phyloP scores from a whole-genome alignment of 2,329 filamentous ascomycete genomes.

The Aureobasidium leucospermi region DNA sequence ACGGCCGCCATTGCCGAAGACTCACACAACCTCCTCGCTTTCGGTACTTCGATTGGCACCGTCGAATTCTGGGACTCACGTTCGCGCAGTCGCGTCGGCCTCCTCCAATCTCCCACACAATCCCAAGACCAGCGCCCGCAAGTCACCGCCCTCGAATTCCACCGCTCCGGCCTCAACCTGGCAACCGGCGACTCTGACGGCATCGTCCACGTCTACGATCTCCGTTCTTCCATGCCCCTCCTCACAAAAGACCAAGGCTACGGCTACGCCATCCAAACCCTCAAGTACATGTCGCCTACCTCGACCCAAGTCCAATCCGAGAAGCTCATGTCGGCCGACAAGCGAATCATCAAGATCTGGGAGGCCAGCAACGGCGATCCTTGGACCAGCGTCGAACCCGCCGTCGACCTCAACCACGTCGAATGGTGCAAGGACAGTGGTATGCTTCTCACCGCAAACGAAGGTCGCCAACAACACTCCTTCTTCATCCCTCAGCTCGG shows the following conservation, averaged over 20 bases:
- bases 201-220: conserved; percentile 82
- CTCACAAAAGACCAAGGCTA: conserved; percentile 94
- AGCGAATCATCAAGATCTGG: conserved; percentile 96
- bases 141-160: conserved; percentile 83
- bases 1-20: conserved; percentile 78
- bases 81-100: conserved; percentile 71
- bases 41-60: conserved; percentile 90
- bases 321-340: conserved; percentile 87
- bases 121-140: conserved; percentile 43
- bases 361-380: conserved; percentile 73
- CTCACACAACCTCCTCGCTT: conserved; percentile 83
- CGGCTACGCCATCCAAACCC: conserved; percentile 81
- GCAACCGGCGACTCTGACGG: conserved; percentile 84
- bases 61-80: conserved; percentile 95
- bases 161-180: conserved; percentile 72
- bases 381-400: conserved; percentile 93
- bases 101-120: conserved; percentile 54
- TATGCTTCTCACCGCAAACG: conserved; percentile 94
- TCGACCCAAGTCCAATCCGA: conserved; percentile 62
- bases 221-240: conserved; percentile 78
- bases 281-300: conserved; percentile 59
- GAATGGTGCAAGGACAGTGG: conserved; percentile 87
- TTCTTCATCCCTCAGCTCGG: conserved; percentile 94
- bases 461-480: conserved; percentile 88
- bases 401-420: conserved; percentile 90